These are phyloP conservation scores for Sporothrix luriei DNA, from an alignment of 2,329 filamentous ascomycete genomes.

Conservation along the genomic window DNA sequence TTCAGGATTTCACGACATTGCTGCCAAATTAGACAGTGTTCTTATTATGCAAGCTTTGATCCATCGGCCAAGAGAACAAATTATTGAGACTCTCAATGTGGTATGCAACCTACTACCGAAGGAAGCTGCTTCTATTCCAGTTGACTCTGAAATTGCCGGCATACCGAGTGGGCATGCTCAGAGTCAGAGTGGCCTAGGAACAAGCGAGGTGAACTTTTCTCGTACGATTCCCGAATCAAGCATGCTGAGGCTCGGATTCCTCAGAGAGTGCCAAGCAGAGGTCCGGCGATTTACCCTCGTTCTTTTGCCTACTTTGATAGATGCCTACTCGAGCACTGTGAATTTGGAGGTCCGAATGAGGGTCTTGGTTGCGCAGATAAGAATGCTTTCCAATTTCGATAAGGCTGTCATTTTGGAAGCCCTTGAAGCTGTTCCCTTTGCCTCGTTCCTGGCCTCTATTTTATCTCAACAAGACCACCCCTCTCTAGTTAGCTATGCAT, in stretches of 20 bases:
- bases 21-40: conserved; percentile 89
- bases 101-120: conserved; percentile 80
- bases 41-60: conserved; percentile 99
- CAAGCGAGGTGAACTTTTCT: conserved; percentile 46
- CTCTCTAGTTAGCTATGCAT: conserved; percentile 78
- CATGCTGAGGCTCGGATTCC: conserved; percentile 77
- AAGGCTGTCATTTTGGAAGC: conserved; percentile 81
- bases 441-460: conserved; percentile 92
- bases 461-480: conserved; percentile 93
- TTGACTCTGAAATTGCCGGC: conserved; percentile 48
- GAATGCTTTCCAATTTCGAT: conserved; percentile 97
- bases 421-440: conserved; percentile 84
- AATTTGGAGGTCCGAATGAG: conserved; percentile 94
- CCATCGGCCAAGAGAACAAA: conserved; percentile 90
- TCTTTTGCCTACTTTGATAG: conserved; percentile 89
- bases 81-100: conserved; percentile 95
- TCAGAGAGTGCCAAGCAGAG: conserved; percentile 81
- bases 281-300: conserved; percentile 92
- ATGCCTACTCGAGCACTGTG: conserved; percentile 96
- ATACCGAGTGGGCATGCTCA: background rate
- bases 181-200: too few species aligned
- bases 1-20: conserved; percentile 72
- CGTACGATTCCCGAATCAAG: conserved; percentile 61
- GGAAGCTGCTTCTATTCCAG: background rate
- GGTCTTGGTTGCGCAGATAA: conserved; percentile 91